Conservation (phyloP, 106 monocot species). For the Phalaenopsis aphrodite region DNA sequence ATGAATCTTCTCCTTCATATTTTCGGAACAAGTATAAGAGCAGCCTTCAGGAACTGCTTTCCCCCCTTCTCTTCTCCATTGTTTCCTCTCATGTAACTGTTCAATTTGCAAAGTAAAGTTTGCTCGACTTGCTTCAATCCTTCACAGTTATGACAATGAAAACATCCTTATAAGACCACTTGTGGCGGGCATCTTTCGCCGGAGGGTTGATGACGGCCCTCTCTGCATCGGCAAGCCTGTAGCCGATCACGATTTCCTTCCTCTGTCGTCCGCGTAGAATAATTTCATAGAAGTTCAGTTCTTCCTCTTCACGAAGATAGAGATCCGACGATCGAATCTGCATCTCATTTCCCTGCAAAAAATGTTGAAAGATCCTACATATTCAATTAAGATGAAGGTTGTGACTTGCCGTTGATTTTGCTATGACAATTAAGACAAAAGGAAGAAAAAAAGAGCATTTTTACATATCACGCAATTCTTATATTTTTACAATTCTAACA, state of each 20-base stretch:
- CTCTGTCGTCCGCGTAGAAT: slow-evolving; percentile 49
- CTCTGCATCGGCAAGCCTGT: slow-evolving; percentile 38
- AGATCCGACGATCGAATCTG: slow-evolving; percentile 52
- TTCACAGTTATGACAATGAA: slow-evolving; percentile 64
- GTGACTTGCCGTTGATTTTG: neutral
- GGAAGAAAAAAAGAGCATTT: too few species aligned
- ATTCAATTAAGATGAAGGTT: neutral
- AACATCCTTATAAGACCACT: slow-evolving; percentile 52
- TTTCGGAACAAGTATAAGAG: too few species aligned
- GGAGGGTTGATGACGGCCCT: slow-evolving; percentile 60
- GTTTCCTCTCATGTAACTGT: too few species aligned
- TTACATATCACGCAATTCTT: too few species aligned
- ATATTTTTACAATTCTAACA: too few species aligned
- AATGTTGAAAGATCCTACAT: neutral
- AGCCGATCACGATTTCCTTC: slow-evolving; percentile 62
- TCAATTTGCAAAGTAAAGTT: neutral
- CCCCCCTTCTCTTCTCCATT: too few species aligned
- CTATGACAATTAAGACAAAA: neutral
- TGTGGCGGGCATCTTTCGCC: slow-evolving; percentile 21
- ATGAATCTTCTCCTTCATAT: too few species aligned
- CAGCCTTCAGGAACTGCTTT: too few species aligned
- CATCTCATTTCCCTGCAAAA: slow-evolving; percentile 56
- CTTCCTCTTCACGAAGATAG: slow-evolving; percentile 52
- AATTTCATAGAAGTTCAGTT: slow-evolving; percentile 54
- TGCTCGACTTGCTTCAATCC: slow-evolving; percentile 25